Conservation (phyloP, 352 stramenopile species). For the Phytopythium sindhum region DNA sequence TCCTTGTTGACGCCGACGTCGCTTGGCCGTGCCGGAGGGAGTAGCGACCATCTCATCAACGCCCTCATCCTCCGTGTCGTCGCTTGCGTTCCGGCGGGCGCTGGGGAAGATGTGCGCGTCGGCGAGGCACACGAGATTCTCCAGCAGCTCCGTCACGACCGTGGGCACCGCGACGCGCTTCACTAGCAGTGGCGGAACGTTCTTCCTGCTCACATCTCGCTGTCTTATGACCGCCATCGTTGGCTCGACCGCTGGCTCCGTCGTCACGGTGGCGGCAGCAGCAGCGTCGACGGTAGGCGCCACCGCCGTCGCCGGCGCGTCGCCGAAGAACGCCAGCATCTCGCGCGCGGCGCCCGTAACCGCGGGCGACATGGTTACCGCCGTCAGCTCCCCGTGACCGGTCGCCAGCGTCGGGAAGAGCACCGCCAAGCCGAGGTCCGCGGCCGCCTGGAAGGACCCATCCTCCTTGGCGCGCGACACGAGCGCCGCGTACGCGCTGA, state of each 20-base stretch:
- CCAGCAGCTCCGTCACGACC: conserved; percentile 23
- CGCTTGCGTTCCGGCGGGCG: neutral
- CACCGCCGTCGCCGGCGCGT: neutral
- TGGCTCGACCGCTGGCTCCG: neutral
- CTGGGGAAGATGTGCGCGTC: neutral
- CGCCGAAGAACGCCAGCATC: conserved; percentile 19
- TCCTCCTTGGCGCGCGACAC: conserved; percentile 21
- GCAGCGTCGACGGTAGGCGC: neutral
- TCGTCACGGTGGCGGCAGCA: neutral
- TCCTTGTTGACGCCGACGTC: neutral
- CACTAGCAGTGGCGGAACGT: conserved; percentile 3
- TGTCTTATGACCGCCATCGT: neutral
- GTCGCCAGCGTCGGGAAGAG: conserved; percentile 7
- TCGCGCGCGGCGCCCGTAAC: conserved; percentile 1
- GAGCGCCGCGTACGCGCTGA: conserved; percentile 24
- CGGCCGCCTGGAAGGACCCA: conserved; percentile 9
- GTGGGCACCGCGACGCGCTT: conserved; percentile 13
- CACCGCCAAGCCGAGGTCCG: neutral
- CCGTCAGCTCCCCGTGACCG: neutral
- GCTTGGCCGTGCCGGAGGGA: neutral
- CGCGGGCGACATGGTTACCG: neutral
- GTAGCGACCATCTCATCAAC: neutral
- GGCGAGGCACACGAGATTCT: conserved; percentile 4
- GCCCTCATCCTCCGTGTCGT: neutral
- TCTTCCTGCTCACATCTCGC: neutral